A percentile compares a stretch with the other conserved stretches of the same genome.
These are phyloP conservation scores for Dryadomyces quercivorus DNA, from an alignment of 2,329 filamentous ascomycete species.

Conservation along the genomic window DNA sequence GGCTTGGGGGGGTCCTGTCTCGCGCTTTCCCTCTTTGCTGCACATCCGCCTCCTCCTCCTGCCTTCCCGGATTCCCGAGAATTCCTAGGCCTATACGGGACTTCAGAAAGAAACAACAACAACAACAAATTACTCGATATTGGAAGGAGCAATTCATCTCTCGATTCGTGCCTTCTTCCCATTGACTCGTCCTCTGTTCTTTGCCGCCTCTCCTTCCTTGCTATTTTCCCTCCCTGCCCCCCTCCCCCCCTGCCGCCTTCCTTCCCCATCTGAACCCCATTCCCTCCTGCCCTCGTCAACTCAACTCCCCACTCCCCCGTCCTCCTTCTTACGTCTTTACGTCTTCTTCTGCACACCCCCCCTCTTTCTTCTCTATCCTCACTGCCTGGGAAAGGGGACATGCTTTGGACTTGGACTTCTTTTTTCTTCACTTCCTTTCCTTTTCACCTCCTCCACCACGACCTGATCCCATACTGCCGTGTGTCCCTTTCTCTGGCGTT, in stretches of 20 bases:
- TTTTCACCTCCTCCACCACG: background rate
- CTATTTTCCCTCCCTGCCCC: background rate
- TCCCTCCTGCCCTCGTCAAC: background rate
- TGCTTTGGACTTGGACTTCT: background rate
- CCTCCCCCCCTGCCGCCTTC: background rate
- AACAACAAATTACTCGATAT: background rate
- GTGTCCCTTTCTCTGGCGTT: background rate
- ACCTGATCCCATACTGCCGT: background rate
- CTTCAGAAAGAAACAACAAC: background rate
- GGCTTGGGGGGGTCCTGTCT: background rate
- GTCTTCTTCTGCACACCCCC: no score
- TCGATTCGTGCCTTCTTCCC: background rate
- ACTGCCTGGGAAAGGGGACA: background rate
- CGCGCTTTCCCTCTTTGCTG: background rate
- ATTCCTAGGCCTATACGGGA: background rate
- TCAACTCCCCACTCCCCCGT: background rate
- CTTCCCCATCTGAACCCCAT: background rate
- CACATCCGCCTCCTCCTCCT: background rate
- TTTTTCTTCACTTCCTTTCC: background rate
- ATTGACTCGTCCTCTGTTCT: background rate
- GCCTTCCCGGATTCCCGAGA: background rate
- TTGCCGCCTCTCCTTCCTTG: background rate
- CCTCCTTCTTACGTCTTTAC: background rate
- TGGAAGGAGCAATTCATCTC: background rate
- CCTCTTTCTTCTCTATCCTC: background rate